These are phyloP conservation scores for Lonicera japonica DNA, from an alignment of 129 eudicot genomes.

Conservation along the genomic window DNA sequence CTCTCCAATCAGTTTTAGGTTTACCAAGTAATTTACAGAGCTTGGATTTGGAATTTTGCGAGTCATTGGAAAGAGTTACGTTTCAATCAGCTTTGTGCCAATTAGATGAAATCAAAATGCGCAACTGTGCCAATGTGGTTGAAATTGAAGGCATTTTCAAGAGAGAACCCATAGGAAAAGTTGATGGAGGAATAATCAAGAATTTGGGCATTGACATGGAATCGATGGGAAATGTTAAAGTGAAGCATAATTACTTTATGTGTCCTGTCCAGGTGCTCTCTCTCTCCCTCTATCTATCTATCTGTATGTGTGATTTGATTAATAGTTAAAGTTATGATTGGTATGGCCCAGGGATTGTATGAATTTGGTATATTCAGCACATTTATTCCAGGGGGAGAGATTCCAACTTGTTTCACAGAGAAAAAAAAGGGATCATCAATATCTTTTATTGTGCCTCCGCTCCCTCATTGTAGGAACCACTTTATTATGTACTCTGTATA, in stretches of 20 bases:
- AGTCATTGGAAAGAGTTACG: too few relatives aligned
- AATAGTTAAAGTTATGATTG: not conserved
- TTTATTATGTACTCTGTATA: conserved; percentile 15
- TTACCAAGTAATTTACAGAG: too few relatives aligned
- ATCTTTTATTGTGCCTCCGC: conserved; percentile 16
- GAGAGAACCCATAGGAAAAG: too few relatives aligned
- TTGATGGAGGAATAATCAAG: conserved; percentile 4
- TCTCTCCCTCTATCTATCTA: not conserved
- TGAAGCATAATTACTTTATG: not conserved
- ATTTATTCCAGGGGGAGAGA: conserved; percentile 8
- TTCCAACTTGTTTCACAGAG: conserved; percentile 3
- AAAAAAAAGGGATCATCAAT: conserved; percentile 1
- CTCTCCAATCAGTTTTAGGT: too few relatives aligned
- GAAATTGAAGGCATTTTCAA: too few relatives aligned
- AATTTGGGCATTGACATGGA: conserved; percentile 12
- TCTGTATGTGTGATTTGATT: too few relatives aligned
- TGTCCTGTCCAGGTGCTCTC: not conserved
- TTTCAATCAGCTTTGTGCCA: not conserved
- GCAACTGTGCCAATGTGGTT: too few relatives aligned
- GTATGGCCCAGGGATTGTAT: conserved; percentile 18
- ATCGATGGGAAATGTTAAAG: conserved; percentile 3
- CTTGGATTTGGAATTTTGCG: too few relatives aligned
- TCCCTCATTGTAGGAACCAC: conserved; percentile 9
- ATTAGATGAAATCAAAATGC: not conserved
- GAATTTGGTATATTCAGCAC: conserved; percentile 34